Evolutionary conservation across 306 rosid species (phyloP).

Genomic region (Sicyos edulis): DNA sequence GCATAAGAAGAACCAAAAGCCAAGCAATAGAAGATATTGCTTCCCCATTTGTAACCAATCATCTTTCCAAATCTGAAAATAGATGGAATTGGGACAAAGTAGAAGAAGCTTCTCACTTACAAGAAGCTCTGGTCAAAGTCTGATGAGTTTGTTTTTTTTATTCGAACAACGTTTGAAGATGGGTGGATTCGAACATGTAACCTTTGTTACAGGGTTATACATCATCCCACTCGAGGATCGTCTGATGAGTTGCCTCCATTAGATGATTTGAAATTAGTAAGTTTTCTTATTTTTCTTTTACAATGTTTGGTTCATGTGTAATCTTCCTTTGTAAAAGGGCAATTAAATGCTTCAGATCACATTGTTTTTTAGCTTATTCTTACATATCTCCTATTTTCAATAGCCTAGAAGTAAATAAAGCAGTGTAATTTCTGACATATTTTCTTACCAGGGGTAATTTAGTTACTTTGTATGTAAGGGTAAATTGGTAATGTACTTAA

Average conservation of each 20-base stretch:
- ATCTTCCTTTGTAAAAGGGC: background rate
- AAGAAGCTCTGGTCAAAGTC: conserved; percentile 6
- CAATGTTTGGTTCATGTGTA: conserved; percentile 3
- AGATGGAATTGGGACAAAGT: conserved; percentile 8
- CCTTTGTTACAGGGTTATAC: too few species aligned
- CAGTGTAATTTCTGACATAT: too few species aligned
- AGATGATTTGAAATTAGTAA: conserved; percentile 2
- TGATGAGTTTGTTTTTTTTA: background rate
- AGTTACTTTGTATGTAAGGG: too few species aligned
- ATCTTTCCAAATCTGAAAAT: background rate
- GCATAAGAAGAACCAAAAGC: background rate
- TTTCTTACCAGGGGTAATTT: too few species aligned
- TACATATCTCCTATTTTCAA: too few species aligned
- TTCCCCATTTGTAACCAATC: background rate
- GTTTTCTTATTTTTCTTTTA: background rate
- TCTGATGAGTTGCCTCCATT: background rate
- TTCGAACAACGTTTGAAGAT: too few species aligned
- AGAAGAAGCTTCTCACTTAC: background rate
- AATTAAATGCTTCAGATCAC: too few species aligned
- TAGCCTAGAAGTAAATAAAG: too few species aligned
- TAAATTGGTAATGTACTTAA: too few species aligned
- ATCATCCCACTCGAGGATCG: too few species aligned
- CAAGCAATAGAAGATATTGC: background rate
- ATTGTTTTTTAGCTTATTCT: too few species aligned
- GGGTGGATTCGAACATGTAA: too few species aligned